Percentiles rank a stretch among this genome's conserved stretches.
These are phyloP conservation scores for Teratosphaeria destructans DNA, from an alignment of 2,329 filamentous ascomycete species.

Conservation along the genomic window DNA sequence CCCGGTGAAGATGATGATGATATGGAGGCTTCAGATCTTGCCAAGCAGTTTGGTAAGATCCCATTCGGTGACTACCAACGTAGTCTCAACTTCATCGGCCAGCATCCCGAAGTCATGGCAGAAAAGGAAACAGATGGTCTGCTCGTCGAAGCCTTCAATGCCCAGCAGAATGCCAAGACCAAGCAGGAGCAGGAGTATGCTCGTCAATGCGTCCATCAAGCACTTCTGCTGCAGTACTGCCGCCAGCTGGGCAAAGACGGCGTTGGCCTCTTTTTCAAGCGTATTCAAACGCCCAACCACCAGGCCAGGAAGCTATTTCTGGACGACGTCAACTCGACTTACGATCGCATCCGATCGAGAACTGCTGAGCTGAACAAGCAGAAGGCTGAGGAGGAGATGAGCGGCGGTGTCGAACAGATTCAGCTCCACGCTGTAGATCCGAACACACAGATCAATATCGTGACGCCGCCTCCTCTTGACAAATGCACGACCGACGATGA, in stretches of 20 bases:
- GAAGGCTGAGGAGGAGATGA: slow-evolving; percentile 40
- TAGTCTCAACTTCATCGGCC: slow-evolving; percentile 65
- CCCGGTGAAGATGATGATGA: slow-evolving; percentile 49
- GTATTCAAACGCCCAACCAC: slow-evolving; percentile 80
- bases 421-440: slow-evolving; percentile 85
- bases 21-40: slow-evolving; percentile 65
- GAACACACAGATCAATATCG: slow-evolving; percentile 83
- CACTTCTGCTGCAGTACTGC: slow-evolving; percentile 87
- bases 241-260: slow-evolving; percentile 79
- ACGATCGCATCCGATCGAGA: slow-evolving; percentile 67
- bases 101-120: slow-evolving; percentile 65
- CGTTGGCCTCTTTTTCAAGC: slow-evolving; percentile 88
- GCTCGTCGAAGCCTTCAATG: slow-evolving; percentile 83
- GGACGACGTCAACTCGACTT: slow-evolving; percentile 86
- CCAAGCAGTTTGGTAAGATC: slow-evolving; percentile 73
- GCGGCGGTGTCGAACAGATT: slow-evolving; percentile 79
- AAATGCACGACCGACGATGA: slow-evolving; percentile 52
- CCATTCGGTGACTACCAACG: slow-evolving; percentile 61
- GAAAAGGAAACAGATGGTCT: slow-evolving; percentile 87
- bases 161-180: slow-evolving; percentile 59
- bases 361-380: slow-evolving; percentile 61
- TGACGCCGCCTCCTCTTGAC: slow-evolving; percentile 71
- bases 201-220: slow-evolving; percentile 85
- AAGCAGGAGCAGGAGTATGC: slow-evolving; percentile 49
- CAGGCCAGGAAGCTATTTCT: slow-evolving; percentile 84